Base-by-base conservation (phyloP, 2,329 filamentous ascomycete species). In the Rhytidhysteron rufulum region DNA sequence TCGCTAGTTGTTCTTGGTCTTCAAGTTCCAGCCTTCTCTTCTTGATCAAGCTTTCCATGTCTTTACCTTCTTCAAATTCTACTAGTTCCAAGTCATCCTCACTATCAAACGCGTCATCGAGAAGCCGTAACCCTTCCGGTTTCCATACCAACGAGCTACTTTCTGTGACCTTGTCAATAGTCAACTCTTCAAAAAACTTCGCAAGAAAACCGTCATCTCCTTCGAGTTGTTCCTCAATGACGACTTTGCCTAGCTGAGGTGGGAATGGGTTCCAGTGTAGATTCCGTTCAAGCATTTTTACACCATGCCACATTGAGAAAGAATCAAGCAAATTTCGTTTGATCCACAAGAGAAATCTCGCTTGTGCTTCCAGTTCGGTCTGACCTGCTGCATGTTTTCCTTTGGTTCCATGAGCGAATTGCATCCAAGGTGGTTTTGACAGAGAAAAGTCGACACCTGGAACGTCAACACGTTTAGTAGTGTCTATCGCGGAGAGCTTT, bases 261-360 rank as follows among this genome's bases (percentile, higher is more conserved):
- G 67, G 60, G 39, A 79, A 76, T 3, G 74, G 71, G 19, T 44
- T 57, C 75, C 75, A 79, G 4, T 49, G 58, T 9, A 79, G 48
- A 3, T 60, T 55, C 20, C 60, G 53, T 24, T 74, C 65, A 4
- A 70, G 45, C 34, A 59, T 62, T 4, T 62, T 60, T 4, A 66
- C 42, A 4, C 65, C 66, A 42, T 54, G 58, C 74, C 74, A 78
- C 4, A 53, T 55, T 9, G 42, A 44, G 25, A 53, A 49, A 16
- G 52, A 32, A 33, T 45, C 61, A 20, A 63, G 42, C 18, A 63
- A 48, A 25, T 58, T 55, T n/a, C 50, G 51, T 47, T 58, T 62
- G n/a, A 65, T 60, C 24, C 62, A 55, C 4, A 59, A 37, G 10
- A 70, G 41, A 9, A 67, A 56, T 11, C 57, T 45, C 32, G 39